Conservation (phyloP, 1,284 basidiomycete species). For the Rhodotorula sp. region DNA sequence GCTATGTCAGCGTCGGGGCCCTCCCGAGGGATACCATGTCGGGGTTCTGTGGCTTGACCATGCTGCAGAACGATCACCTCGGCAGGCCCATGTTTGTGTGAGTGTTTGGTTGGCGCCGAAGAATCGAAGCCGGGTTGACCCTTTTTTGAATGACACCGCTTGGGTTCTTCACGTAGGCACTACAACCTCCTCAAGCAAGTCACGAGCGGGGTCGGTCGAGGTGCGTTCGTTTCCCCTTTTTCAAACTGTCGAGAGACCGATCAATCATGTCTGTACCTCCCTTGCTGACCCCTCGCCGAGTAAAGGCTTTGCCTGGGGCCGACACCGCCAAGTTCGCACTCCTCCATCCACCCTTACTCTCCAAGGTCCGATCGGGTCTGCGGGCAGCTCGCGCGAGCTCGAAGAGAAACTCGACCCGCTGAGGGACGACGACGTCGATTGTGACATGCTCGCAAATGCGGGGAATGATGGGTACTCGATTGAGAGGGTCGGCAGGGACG, state of each 20-base stretch:
- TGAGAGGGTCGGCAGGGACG: not conserved
- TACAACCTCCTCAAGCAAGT: constrained; percentile 30
- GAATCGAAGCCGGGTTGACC: too few species aligned
- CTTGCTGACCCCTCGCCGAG: too few species aligned
- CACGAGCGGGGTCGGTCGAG: constrained; percentile 22
- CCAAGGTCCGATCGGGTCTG: not conserved
- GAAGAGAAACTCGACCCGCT: constrained; percentile 14
- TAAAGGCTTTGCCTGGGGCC: constrained; percentile 34
- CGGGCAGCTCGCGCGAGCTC: not conserved
- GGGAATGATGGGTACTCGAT: constrained; percentile 16
- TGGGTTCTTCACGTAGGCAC: too few species aligned
- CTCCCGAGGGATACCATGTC: constrained; percentile 36
- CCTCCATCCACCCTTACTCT: constrained; percentile 13
- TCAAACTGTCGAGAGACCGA: too few species aligned
- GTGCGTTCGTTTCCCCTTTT: not conserved
- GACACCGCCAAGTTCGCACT: constrained; percentile 23
- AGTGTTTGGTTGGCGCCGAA: too few species aligned
- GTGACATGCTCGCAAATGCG: constrained; percentile 31
- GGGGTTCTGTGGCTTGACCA: constrained; percentile 47
- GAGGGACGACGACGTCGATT: constrained; percentile 28
- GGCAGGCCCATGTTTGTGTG: constrained; percentile 53
- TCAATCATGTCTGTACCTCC: too few species aligned
- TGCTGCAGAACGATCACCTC: constrained; percentile 53
- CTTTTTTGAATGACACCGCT: too few species aligned
- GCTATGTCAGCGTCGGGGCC: constrained; percentile 53